Evolutionary conservation across 371 early-diverging fungal species (phyloP), one percentile per base, ranked within the genome.

Genomic region (Mucor lusitanicus): DNA sequence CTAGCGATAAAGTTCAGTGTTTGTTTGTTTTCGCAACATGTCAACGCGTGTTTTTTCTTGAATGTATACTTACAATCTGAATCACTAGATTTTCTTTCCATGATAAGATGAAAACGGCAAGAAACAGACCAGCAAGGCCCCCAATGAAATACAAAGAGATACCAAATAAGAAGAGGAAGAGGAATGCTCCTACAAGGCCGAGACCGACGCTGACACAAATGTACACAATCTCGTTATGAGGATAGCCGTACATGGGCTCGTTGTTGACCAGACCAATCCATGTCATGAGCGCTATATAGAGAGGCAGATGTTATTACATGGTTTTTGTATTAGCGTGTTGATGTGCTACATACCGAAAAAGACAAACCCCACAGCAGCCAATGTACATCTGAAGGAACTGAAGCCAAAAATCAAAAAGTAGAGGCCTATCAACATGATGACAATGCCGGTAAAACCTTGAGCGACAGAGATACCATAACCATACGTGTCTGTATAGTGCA

Each of bases 11-110:
- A 7, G 39, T 27, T 27, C 9, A 57, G 27, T 35, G 42, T 27
- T 15, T 37, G 35, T 35, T 35, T 50, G 50, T 23, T 50, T 50
- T 50, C 12, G n/a, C n/a, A n/a, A 50, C 25, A 50, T 13, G 12
- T 19, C 17, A 44, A n/a, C 44, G 44, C 44, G 25, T 50, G 21
- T 7, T 25, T 50, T 50, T 27, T 8, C 32, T n/a, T n/a, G n/a
- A n/a, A 17, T 5, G 8, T 33, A 17, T 19, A 69, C 60, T 76
- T 73, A 80, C 81, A 50, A 82, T 73, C 58, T 82, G 78, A 48
- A 86, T 83, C 17, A 83, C 74, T 1, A 81, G 69, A 9, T 72
- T 76, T 50, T 74, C 76, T 62, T 76, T 78, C 84, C 84, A 85
- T 27, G 82, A 79, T 28, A 85, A 67, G 39, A 85, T 68, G 33